phyloP scores from a whole-genome alignment of 2,329 filamentous ascomycete species.

The Beauveria brongniartii region DNA sequence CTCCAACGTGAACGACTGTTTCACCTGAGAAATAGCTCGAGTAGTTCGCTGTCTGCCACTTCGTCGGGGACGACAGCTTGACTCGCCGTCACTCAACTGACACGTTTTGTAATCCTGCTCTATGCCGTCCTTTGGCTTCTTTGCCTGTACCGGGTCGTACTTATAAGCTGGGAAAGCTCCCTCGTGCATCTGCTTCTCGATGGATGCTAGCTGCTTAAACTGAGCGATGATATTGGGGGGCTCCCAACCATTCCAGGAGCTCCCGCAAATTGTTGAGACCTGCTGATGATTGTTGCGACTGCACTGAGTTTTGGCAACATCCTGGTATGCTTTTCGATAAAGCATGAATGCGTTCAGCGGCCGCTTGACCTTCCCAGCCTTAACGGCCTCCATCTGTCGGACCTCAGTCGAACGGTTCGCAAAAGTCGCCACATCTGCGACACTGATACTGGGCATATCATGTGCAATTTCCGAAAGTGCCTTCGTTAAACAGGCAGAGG shows the following conservation, averaged over 20 bases:
- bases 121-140: slow-evolving; percentile 47
- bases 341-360: slow-evolving; percentile 99
- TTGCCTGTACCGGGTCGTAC: slow-evolving; percentile 57
- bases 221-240: slow-evolving; percentile 60
- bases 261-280: slow-evolving; percentile 78
- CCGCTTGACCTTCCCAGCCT: slow-evolving; percentile 71
- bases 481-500: slow-evolving; percentile 21
- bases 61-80: neutral
- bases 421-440: slow-evolving; percentile 73
- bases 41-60: neutral
- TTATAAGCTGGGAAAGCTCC: slow-evolving; percentile 86
- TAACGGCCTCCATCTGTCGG: slow-evolving; percentile 57
- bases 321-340: slow-evolving; percentile 87
- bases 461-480: slow-evolving; percentile 66
- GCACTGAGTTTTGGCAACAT: slow-evolving; percentile 74
- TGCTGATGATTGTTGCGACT: slow-evolving; percentile 88
- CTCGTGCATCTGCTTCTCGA: slow-evolving; percentile 78
- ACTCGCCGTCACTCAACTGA: slow-evolving; percentile 31
- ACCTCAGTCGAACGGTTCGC: slow-evolving; percentile 63
- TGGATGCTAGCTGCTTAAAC: slow-evolving; percentile 70
- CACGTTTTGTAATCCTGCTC: slow-evolving; percentile 28
- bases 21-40: slow-evolving; percentile 6
- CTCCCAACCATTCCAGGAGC: slow-evolving; percentile 73
- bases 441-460: slow-evolving; percentile 50
- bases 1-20: neutral